These are phyloP conservation scores for Mycena citricolor DNA, from an alignment of 1,284 basidiomycete species.

Conservation along the genomic window DNA sequence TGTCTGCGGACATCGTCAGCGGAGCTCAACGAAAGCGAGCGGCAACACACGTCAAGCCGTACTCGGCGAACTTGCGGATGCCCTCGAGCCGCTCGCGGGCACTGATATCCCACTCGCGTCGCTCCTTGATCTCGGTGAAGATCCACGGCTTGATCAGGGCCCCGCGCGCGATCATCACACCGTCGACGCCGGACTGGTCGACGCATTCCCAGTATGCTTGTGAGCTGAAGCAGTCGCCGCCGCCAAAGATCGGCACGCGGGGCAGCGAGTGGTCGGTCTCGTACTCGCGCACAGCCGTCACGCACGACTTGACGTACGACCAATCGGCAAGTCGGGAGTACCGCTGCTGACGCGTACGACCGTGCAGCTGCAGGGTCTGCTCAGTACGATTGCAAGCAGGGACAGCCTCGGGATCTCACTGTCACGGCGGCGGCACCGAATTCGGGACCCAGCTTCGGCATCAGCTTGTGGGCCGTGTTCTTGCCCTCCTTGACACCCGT, in stretches of 20 bases:
- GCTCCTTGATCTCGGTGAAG: conserved; percentile 95
- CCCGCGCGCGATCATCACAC: conserved; percentile 93
- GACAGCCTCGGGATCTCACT: no score
- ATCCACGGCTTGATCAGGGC: conserved; percentile 97
- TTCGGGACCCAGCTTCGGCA: conserved; percentile 80
- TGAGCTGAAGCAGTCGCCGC: conserved; percentile 91
- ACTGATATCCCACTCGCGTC: conserved; percentile 92
- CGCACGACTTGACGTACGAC: conserved; percentile 88
- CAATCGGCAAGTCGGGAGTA: conserved; percentile 89
- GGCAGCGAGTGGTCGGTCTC: conserved; percentile 72
- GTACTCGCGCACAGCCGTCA: conserved; percentile 76
- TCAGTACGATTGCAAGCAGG: neutral
- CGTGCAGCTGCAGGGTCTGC: conserved; percentile 70
- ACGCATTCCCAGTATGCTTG: conserved; percentile 82
- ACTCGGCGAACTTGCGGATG: conserved; percentile 83
- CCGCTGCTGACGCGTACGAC: conserved; percentile 87
- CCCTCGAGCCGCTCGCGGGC: conserved; percentile 88
- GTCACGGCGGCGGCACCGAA: conserved; percentile 83
- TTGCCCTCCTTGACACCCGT: conserved; percentile 88
- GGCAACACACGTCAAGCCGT: conserved; percentile 56
- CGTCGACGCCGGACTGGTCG: conserved; percentile 82
- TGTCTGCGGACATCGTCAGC: conserved; percentile 45
- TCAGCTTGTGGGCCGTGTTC: conserved; percentile 89
- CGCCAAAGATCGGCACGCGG: conserved; percentile 91
- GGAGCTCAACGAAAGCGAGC: conserved; percentile 5